Conservation (phyloP, 2,329 filamentous ascomycete genomes). For the Didymella arachidicola region DNA sequence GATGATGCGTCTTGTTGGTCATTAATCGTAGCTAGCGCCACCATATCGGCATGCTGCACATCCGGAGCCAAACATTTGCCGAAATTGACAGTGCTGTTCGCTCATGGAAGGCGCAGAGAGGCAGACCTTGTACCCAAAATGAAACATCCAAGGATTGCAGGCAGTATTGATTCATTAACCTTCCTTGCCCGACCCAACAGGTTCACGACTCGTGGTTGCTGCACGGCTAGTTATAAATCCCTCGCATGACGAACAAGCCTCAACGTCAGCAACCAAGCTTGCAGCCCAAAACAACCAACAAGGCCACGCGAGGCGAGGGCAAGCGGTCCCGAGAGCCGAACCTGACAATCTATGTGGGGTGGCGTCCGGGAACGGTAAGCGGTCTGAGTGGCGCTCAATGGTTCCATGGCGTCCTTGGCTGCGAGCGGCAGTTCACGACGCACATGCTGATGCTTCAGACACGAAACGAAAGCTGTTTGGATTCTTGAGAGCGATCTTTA, state of each 20-base stretch:
- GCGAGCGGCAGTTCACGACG: background rate
- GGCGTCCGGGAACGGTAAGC: background rate
- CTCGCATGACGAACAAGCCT: background rate
- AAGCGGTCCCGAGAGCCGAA: background rate
- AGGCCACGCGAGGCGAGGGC: background rate
- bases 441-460: background rate
- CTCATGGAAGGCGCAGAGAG: background rate
- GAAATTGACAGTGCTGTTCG: background rate
- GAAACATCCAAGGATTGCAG: too few relatives aligned
- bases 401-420: background rate
- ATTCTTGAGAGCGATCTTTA: background rate
- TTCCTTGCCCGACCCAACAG: background rate
- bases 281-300: background rate
- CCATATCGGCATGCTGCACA: background rate
- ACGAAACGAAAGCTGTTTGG: background rate
- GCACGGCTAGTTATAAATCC: background rate
- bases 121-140: too few relatives aligned
- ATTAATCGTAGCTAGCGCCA: background rate
- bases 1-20: background rate
- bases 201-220: background rate
- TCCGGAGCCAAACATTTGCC: background rate
- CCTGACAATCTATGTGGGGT: background rate
- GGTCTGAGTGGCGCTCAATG: background rate
- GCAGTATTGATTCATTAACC: background rate
- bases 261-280: background rate